Evolutionary conservation across 257 asterid genomes (phyloP).

Genomic region (Gynochthodes officinalis): DNA sequence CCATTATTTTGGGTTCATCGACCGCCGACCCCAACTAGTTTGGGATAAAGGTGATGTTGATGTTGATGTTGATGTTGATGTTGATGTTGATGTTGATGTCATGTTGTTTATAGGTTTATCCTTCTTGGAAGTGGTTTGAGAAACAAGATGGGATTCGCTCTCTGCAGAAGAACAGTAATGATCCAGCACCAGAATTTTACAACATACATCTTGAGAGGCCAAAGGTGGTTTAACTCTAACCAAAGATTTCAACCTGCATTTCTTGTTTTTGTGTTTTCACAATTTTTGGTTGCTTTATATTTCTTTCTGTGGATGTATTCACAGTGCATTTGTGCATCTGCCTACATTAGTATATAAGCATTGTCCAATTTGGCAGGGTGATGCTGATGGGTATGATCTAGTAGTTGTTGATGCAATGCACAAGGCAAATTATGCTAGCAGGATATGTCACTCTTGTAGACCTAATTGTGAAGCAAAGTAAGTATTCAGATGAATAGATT

Average conservation of each 20-base stretch:
- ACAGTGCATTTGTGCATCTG: not conserved
- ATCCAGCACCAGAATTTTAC: slow-evolving; percentile 97
- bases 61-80: too few relatives aligned
- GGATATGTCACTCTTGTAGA: slow-evolving; percentile 97
- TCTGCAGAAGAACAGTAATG: slow-evolving; percentile 83
- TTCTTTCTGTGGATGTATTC: not conserved
- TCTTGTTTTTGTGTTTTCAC: slow-evolving; percentile 13
- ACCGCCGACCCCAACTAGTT: too few relatives aligned
- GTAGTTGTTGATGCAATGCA: slow-evolving; percentile 99
- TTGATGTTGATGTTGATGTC: too few relatives aligned
- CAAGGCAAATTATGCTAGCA: slow-evolving; percentile 98
- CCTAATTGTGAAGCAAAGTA: slow-evolving; percentile 99
- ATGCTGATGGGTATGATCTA: slow-evolving; percentile 98
- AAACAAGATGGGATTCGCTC: slow-evolving; percentile 98
- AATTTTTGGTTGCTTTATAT: not conserved
- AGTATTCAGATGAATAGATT: slow-evolving; percentile 21
- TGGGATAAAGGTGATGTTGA: too few relatives aligned
- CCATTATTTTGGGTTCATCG: too few relatives aligned
- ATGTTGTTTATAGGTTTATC: slow-evolving; percentile 67
- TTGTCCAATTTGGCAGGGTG: slow-evolving; percentile 63
- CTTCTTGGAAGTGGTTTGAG: slow-evolving; percentile 99
- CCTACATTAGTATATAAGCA: not conserved
- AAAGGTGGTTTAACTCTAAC: slow-evolving; percentile 51
- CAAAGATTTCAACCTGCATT: slow-evolving; percentile 5
- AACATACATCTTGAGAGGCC: slow-evolving; percentile 98